Evolutionary conservation across 2,329 filamentous ascomycete genomes (phyloP).

Genomic region (Fusarium duplospermum): DNA sequence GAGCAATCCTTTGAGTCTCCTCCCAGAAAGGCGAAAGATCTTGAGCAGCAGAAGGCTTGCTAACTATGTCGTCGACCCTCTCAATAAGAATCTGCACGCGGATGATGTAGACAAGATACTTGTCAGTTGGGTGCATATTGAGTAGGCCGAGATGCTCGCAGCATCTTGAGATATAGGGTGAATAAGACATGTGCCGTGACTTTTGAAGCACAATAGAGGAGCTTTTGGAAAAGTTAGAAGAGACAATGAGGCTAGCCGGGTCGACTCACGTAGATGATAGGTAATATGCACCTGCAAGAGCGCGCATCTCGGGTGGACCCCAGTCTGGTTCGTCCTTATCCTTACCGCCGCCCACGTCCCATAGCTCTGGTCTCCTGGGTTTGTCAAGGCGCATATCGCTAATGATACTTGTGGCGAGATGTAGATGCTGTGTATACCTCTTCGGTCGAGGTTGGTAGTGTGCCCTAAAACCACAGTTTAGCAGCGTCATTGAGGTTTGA

Average conservation of each 20-base stretch:
- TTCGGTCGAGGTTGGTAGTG: constrained; percentile 46
- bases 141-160: constrained; percentile 36
- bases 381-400: constrained; percentile 47
- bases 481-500: fast-evolving
- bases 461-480: constrained; percentile 38
- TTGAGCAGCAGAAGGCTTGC: not conserved
- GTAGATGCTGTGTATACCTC: constrained; percentile 45
- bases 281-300: constrained; percentile 46
- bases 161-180: constrained; percentile 38
- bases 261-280: constrained; percentile 43
- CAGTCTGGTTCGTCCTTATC: constrained; percentile 38
- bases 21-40: constrained; percentile 8
- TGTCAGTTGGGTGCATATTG: constrained; percentile 36
- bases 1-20: constrained; percentile 17
- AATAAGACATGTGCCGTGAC: constrained; percentile 38
- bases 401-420: constrained; percentile 46
- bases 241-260: fast-evolving
- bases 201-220: constrained; percentile 48
- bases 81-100: constrained; percentile 43
- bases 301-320: constrained; percentile 44
- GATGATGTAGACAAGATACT: constrained; percentile 41
- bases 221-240: constrained; percentile 15
- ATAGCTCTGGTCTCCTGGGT: constrained; percentile 39
- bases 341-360: constrained; percentile 39
- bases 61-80: constrained; percentile 39